Percentiles rank a stretch among this genome's conserved stretches.
These are phyloP conservation scores for Aspergillus uvarum DNA, from an alignment of 2,329 filamentous ascomycete species.

Conservation along the genomic window DNA sequence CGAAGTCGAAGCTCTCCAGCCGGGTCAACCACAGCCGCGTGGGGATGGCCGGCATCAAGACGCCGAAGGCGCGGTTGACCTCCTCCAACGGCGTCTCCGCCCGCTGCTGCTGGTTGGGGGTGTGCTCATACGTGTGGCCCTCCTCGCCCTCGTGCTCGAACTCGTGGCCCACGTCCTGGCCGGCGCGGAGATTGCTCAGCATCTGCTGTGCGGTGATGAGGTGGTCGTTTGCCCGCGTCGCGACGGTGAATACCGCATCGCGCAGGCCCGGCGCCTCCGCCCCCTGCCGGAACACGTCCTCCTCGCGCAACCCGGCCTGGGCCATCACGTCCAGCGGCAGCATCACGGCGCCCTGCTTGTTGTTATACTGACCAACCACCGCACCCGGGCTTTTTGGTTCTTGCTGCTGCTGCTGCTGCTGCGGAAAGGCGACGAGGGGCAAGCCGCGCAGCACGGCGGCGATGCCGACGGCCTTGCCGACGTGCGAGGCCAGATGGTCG, in stretches of 20 bases:
- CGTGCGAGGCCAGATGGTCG: constrained; percentile 91
- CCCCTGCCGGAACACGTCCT: constrained; percentile 82
- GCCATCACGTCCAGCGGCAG: constrained; percentile 90
- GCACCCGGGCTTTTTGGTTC: constrained; percentile 45
- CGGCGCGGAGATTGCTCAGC: constrained; percentile 74
- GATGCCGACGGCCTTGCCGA: constrained; percentile 92
- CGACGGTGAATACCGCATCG: constrained; percentile 88
- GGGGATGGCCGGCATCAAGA: constrained; percentile 76
- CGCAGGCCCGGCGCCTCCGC: constrained; percentile 75
- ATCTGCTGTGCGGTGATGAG: constrained; percentile 91
- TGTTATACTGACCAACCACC: constrained; percentile 32
- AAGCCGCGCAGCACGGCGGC: constrained; percentile 81
- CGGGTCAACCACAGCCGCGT: constrained; percentile 75
- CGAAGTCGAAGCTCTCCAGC: constrained; percentile 79
- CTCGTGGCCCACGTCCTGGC: constrained; percentile 74
- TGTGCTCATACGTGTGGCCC: constrained; percentile 55
- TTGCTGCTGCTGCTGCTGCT: constrained; percentile 30
- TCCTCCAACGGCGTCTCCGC: constrained; percentile 47
- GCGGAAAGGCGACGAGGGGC: constrained; percentile 80
- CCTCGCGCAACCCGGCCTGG: constrained; percentile 74
- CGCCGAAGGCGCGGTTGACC: constrained; percentile 69
- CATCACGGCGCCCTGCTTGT: constrained; percentile 65
- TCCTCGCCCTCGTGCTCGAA: constrained; percentile 84
- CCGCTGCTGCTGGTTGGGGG: constrained; percentile 8
- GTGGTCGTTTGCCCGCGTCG: constrained; percentile 92